Conservation (phyloP, 768 basidiomycete species). For the Podaxis sp. region DNA sequence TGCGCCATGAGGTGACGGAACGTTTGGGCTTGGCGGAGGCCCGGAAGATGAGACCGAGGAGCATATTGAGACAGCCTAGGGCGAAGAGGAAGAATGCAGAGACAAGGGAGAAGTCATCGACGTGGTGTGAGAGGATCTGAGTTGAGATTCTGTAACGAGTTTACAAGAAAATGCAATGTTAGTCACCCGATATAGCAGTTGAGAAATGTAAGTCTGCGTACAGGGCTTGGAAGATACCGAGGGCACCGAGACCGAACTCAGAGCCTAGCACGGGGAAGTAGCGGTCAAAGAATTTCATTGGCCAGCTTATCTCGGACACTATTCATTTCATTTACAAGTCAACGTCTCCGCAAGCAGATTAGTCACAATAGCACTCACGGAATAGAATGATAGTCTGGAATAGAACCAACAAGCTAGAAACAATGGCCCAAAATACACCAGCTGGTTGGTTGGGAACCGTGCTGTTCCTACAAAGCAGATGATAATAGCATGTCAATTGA, state of each 20-base stretch:
- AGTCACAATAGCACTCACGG: constrained; percentile 30
- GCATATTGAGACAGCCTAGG: constrained; percentile 83
- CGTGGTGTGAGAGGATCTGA: constrained; percentile 70
- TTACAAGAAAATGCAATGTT: not conserved
- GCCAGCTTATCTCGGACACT: constrained; percentile 80
- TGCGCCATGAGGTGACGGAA: constrained; percentile 62
- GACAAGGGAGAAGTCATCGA: constrained; percentile 86
- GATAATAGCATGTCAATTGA: not conserved
- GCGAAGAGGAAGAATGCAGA: constrained; percentile 91
- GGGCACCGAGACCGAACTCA: constrained; percentile 79
- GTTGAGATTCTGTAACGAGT: constrained; percentile 51
- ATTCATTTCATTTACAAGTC: not conserved
- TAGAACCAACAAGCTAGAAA: constrained; percentile 81
- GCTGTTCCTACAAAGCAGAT: constrained; percentile 42
- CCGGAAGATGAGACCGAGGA: constrained; percentile 72
- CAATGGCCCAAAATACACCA: constrained; percentile 87
- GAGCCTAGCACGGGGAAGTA: constrained; percentile 90
- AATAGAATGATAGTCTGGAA: constrained; percentile 76
- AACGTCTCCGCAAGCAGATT: not conserved
- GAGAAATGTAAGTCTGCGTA: constrained; percentile 30
- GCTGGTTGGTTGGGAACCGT: constrained; percentile 94
- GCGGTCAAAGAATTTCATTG: constrained; percentile 72
- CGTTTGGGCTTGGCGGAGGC: constrained; percentile 56
- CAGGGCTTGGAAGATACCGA: constrained; percentile 83
- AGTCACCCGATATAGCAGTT: not conserved